Evolutionary conservation across 129 eudicot genomes (phyloP).

Genomic region (sunflower (Helianthus annuus)): HanXRQr2.0-SUNRISE NC_035447.2:105155677-105156176

Average conservation of each 20-base stretch:
- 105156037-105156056: too few relatives aligned
- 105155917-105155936: conserved; percentile 85
- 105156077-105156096: too few relatives aligned
- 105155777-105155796: conserved; percentile 69
- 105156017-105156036: conserved; percentile 1
- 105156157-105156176: background rate
- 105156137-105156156: too few relatives aligned
- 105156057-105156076: background rate
- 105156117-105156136: background rate
- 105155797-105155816: conserved; percentile 95
- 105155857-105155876: conserved; percentile 30
- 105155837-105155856: conserved; percentile 72
- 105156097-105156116: background rate
- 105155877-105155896: conserved; percentile 26
- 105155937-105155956: conserved; percentile 63
- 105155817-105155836: conserved; percentile 94
- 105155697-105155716: conserved; percentile 15
- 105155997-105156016: conserved; percentile 42
- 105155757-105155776: conserved; percentile 20
- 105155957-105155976: conserved; percentile 58
- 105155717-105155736: conserved; percentile 15
- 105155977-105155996: conserved; percentile 97
- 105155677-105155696: background rate
- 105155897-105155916: conserved; percentile 32
- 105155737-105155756: background rate